Base-by-base conservation (phyloP, 345 rosid species). In the Mangifera indica region DNA sequence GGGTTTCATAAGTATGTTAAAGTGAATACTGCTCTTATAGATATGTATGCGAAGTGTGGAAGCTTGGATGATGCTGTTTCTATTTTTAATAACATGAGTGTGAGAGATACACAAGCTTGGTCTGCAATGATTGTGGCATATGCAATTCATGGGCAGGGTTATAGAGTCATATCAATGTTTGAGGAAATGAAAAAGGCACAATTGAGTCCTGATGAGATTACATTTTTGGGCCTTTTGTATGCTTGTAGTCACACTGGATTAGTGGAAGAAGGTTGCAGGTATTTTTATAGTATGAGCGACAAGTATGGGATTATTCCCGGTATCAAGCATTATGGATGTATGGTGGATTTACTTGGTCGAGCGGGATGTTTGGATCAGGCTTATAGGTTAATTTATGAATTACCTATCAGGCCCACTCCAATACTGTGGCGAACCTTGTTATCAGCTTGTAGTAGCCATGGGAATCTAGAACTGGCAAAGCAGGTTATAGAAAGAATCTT, bases 41-140 rank as follows among this genome's bases (percentile, higher is more conserved):
- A 93, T 79, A 91, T 93, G 98, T 91, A 84, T 81, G 91, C 94
- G 0, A 93, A 93, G 78, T 93, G 98, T 13, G 98, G 98, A 63
- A 89, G 94, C 83, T 88, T 91, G 78, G 81, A 79, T 56, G 89
- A 86, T 69, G 88, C 98, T 0, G 79, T 89, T 66, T 76, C 66
- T 66, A 70, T 86, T 20, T 91, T 90, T 48, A 84, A 87, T 58
- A 84, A 34, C 70, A 90, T 86, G 90, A 72, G 66, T 10, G 54
- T 73, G 53, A 90, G 82, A 76, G 94, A 93, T 79, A 93, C 89
- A 8, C 91, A 84, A 22, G 93, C 93, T 69, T 91, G 97, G 96
- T 89, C 94, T 21, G 87, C 97, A 0, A 91, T 93, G 87, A 87
- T 91, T 60, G 79, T 90, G 80, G 98, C 96, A 32, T 88, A 86